phyloP scores from a whole-genome alignment of 2,329 filamentous ascomycete species.

The Passalora sequoiae region DNA sequence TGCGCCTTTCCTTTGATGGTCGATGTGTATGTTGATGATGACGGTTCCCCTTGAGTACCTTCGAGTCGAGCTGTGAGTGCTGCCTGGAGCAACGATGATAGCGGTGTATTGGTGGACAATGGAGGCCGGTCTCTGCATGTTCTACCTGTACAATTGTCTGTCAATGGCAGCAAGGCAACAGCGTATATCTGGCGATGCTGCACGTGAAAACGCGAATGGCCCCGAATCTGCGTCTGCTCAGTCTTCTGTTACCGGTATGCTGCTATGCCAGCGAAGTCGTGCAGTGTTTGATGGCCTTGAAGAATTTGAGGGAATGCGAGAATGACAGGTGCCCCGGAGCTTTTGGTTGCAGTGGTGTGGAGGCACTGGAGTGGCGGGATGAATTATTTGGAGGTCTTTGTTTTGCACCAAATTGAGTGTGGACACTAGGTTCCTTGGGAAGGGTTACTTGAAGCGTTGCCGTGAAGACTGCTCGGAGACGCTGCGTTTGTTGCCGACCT shows the following conservation, averaged over 20 bases:
- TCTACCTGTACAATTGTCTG: slow-evolving; percentile 1
- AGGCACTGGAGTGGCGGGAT: too few relatives aligned
- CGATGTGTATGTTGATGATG: background rate
- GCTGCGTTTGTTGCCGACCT: slow-evolving; percentile 2
- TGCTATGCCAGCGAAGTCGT: background rate
- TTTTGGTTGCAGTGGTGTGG: too few relatives aligned
- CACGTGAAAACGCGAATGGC: background rate
- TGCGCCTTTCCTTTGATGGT: background rate
- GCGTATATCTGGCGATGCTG: background rate
- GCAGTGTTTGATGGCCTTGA: too few relatives aligned
- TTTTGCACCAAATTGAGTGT: background rate
- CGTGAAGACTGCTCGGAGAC: background rate
- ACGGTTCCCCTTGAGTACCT: slow-evolving; percentile 2
- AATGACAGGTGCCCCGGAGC: too few relatives aligned
- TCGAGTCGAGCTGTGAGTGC: slow-evolving; percentile 6
- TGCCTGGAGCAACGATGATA: slow-evolving; percentile 5
- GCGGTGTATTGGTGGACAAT: slow-evolving; percentile 1
- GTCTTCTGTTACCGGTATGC: background rate
- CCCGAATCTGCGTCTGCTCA: background rate
- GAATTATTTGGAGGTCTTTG: slow-evolving; percentile 2
- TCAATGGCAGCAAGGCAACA: slow-evolving; percentile 2
- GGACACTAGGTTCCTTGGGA: background rate
- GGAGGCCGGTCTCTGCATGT: slow-evolving; percentile 3
- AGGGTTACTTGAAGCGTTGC: background rate
- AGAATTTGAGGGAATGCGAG: too few relatives aligned